Evolutionary conservation across 2,329 filamentous ascomycete genomes (phyloP).

Genomic region (Venturia pyrina): DNA sequence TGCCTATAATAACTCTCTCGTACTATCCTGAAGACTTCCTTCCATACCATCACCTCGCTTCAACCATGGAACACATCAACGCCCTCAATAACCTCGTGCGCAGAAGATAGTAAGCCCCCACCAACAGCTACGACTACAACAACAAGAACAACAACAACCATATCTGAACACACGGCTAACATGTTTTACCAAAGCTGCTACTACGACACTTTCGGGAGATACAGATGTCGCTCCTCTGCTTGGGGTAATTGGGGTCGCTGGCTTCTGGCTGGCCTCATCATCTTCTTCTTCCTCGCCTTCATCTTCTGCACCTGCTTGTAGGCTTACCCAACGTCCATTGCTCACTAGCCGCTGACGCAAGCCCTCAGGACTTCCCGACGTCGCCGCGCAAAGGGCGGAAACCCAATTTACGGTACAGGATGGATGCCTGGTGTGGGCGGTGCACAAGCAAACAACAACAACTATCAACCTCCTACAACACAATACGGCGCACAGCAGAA

Average conservation of each 20-base stretch:
- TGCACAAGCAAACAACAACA: background rate
- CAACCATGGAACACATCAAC: background rate
- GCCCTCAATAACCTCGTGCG: background rate
- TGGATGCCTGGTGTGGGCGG: slow-evolving; percentile 6
- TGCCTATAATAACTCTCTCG: too few species aligned
- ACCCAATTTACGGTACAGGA: slow-evolving; percentile 10
- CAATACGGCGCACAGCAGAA: background rate
- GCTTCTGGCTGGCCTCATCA: slow-evolving; percentile 8
- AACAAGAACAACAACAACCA: too few species aligned
- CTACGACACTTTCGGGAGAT: background rate
- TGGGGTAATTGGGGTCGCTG: slow-evolving; percentile 12
- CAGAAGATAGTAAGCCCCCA: background rate
- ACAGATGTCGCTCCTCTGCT: background rate
- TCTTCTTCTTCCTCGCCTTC: slow-evolving; percentile 6
- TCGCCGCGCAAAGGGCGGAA: background rate
- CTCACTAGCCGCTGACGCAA: background rate
- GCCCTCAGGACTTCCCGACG: background rate
- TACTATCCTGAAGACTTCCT: too few species aligned
- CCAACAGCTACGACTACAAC: too few species aligned
- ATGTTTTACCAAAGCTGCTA: slow-evolving; percentile 8
- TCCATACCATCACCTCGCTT: too few species aligned
- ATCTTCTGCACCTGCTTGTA: slow-evolving; percentile 10
- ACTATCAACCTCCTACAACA: slow-evolving; percentile 4
- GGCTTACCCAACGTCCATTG: background rate
- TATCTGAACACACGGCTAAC: background rate